phyloP scores from a whole-genome alignment of 2,329 filamentous ascomycete genomes.

The Aspergillus awamori region DNA sequence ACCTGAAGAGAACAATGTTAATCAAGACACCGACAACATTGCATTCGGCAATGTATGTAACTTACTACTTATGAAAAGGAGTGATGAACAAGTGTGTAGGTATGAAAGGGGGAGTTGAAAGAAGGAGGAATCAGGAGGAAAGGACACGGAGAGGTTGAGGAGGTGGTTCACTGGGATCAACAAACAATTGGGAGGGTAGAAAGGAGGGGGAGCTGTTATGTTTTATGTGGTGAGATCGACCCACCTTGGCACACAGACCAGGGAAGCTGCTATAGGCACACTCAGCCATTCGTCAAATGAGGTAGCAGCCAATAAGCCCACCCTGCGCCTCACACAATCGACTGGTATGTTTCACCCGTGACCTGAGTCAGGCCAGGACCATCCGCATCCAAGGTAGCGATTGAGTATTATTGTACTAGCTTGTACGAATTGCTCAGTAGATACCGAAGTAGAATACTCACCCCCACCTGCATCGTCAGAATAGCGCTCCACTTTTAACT shows the following conservation, averaged over 20 bases:
- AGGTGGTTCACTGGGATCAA: slow-evolving; percentile 16
- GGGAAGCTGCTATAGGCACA: slow-evolving; percentile 30
- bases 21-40: not conserved
- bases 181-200: slow-evolving; percentile 22
- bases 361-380: slow-evolving; percentile 16
- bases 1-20: not conserved
- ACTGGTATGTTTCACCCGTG: slow-evolving; percentile 29
- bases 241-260: slow-evolving; percentile 27
- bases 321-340: slow-evolving; percentile 27
- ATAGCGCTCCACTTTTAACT: not conserved
- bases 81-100: not conserved
- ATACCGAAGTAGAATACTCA: not conserved
- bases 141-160: slow-evolving; percentile 1
- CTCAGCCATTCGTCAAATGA: slow-evolving; percentile 17
- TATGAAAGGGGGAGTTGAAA: not conserved
- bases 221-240: slow-evolving; percentile 33
- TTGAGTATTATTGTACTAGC: slow-evolving; percentile 6
- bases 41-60: not conserved
- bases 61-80: not conserved
- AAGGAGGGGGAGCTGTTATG: slow-evolving; percentile 30
- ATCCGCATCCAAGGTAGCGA: slow-evolving; percentile 13
- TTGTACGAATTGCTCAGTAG: not conserved
- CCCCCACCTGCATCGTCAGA: not conserved
- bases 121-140: slow-evolving; percentile 13
- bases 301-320: slow-evolving; percentile 28